Evolutionary conservation across 2,329 filamentous ascomycete species (phyloP), one percentile per base, ranked within the genome.

Genomic region (Talaromyces albobiverticillius): DNA sequence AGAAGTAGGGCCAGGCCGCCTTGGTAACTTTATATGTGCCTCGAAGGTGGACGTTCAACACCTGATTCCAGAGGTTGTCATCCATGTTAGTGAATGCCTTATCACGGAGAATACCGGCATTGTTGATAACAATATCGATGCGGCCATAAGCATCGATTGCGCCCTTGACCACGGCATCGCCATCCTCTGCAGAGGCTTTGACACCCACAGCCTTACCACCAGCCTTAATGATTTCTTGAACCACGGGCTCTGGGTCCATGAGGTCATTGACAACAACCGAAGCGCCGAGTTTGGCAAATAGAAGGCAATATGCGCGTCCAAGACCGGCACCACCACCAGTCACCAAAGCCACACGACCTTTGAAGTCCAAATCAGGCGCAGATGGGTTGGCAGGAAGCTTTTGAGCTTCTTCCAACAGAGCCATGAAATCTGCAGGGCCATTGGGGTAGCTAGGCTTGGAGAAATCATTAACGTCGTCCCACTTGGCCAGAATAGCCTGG

Each of bases 41-140:
- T 62, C 90, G 84, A 43, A 96, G 83, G 74, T 99, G 94, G 53
- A 97, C 91, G 64, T 91, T 89, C 76, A 97, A 76, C 65, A 99
- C 92, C 54, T 89, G 83, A 66, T 96, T 86, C 92, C 94, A 99
- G 67, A 91, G 82, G 67, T 84, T 87, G 70, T 99, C 94, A 57
- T 92, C 89, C 93, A 99, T 96, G 80, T 97, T 97, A 74, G 82
- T 82, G 73, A 99, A 99, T 38, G 94, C 92, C 84, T 96, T 97
- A 80, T 99, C 94, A 46, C 94, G 87, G 51, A 99, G 85, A 64
- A 99, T 99, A 67, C 94, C 94, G 51, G 94, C 94, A 68, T 99
- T 99, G 85, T 99, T 99, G 79, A 99, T 82, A 60, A 99, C 75
- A 59, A 99, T 92, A 69, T 99, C 94, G 64, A 99, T 83, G 64